Conservation (phyloP, 441 rosid species). For the Euphorbia schlechtendalii region DNA sequence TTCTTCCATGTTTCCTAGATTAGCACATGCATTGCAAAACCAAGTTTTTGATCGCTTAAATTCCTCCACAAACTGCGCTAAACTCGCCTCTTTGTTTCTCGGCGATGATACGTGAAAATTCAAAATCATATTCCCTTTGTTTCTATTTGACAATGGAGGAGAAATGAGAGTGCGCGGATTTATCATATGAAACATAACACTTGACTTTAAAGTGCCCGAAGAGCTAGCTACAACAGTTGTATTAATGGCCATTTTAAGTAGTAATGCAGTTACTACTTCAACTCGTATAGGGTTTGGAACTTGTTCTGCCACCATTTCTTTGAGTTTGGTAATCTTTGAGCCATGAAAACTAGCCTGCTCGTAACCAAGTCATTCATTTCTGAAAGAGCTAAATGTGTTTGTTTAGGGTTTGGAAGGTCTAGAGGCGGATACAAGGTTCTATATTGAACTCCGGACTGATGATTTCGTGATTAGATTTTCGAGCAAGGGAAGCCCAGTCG, state of each 20-base stretch:
- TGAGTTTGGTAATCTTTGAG: conserved; percentile 13
- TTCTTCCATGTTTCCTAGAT: neutral
- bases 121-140: no score
- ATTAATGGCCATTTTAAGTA: conserved; percentile 21
- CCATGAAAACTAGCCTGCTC: conserved; percentile 26
- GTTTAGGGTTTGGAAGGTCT: no score
- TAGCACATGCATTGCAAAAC: no score
- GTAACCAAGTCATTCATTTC: no score
- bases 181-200: conserved; percentile 13
- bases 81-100: neutral
- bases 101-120: neutral
- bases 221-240: conserved; percentile 16
- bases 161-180: conserved; percentile 21
- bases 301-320: conserved; percentile 11
- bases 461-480: no score
- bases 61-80: neutral
- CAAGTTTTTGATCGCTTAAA: neutral
- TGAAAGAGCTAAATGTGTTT: no score
- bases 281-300: conserved; percentile 29
- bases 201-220: neutral
- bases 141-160: no score
- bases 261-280: conserved; percentile 30
- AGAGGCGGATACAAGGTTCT: no score
- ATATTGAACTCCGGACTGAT: no score
- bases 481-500: no score